Base-by-base conservation (phyloP, 2,329 filamentous ascomycete genomes). In the Penicillium sp. region DNA sequence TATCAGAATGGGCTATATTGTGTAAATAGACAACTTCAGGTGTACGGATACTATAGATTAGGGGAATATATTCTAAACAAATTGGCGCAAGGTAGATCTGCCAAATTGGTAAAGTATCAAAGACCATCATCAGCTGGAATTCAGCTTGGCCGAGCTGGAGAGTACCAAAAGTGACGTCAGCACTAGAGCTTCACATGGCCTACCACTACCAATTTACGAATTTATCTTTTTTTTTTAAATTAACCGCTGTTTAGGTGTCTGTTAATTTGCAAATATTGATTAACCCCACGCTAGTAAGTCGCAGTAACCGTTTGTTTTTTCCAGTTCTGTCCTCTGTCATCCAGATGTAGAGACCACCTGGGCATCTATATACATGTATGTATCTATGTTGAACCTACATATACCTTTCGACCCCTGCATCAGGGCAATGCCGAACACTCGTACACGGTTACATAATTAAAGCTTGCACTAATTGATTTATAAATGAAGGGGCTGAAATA, bases 101-200 rank as follows among this genome's bases (percentile, higher is more conserved):
- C 13, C 11, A 16, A 2, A 32, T 16, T 10, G 13, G n/a, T 42
- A 20, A 16, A 38, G 1, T 10, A 40, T 22, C 29, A 18, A 35
- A 26, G 5, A n/a, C 18, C 11, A 49, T 37, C 45, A 50, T 42
- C 37, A 37, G 38, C 37, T 26, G 3, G 3, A 34, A 34, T 29
- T 37, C 31, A 7, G 29, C 52, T 54, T 54, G 52, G 45, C 45
- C 4, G 45, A 50, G 52, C 45, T 38, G 52, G 42, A 45, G 20
- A 37, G n/a, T 26, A 10, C n/a, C 29, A 2, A 18, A 13, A 18
- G 16, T 49, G 51, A 49, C 51, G 49, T 53, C 51, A 49, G 44
- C 1, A n/a, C n/a, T n/a, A n/a, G n/a, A n/a, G 24, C 22, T 31
- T 40, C 47, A 40, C n/a, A n/a, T 22, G 9, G 20, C 11, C n/a